These are phyloP conservation scores for Ascochyta pisi DNA, from an alignment of 2,329 filamentous ascomycete species.

Conservation along the genomic window DNA sequence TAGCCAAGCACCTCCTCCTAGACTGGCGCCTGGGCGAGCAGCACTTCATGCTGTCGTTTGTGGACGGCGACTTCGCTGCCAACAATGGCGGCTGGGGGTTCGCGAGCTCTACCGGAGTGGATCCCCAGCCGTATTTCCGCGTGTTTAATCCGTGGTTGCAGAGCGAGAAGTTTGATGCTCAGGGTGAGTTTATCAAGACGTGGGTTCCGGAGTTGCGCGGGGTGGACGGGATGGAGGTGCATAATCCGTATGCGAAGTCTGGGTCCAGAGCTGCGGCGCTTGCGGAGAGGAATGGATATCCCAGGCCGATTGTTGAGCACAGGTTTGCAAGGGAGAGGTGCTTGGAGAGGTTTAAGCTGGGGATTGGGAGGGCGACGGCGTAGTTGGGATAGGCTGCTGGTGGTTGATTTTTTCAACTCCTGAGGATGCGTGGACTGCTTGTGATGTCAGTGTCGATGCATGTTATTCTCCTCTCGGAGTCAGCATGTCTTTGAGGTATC, in stretches of 20 bases:
- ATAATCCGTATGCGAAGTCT: constrained; percentile 78
- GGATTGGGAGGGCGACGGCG: constrained; percentile 61
- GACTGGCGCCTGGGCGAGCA: constrained; percentile 60
- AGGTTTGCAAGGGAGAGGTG: constrained; percentile 71
- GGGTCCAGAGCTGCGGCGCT: constrained; percentile 54
- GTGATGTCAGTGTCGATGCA: no score
- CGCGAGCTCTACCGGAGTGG: constrained; percentile 72
- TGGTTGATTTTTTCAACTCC: no score
- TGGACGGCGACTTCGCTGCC: constrained; percentile 57
- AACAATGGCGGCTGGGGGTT: constrained; percentile 72
- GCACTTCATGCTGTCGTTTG: constrained; percentile 58
- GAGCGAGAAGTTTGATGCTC: constrained; percentile 82
- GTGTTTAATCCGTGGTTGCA: constrained; percentile 88
- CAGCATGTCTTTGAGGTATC: no score
- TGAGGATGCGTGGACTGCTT: no score
- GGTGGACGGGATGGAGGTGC: constrained; percentile 72
- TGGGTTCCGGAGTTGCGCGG: constrained; percentile 79
- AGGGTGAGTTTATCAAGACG: constrained; percentile 79
- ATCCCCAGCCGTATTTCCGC: constrained; percentile 88
- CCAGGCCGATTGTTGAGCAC: constrained; percentile 76
- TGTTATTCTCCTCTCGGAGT: no score
- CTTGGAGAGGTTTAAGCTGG: constrained; percentile 73
- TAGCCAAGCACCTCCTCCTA: constrained; percentile 58
- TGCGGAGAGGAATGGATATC: constrained; percentile 74
- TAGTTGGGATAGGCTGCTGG: constrained; percentile 7